Evolutionary conservation across 2,329 filamentous ascomycete genomes (phyloP).

Genomic region (Paracoccidioides lutzii): DNA sequence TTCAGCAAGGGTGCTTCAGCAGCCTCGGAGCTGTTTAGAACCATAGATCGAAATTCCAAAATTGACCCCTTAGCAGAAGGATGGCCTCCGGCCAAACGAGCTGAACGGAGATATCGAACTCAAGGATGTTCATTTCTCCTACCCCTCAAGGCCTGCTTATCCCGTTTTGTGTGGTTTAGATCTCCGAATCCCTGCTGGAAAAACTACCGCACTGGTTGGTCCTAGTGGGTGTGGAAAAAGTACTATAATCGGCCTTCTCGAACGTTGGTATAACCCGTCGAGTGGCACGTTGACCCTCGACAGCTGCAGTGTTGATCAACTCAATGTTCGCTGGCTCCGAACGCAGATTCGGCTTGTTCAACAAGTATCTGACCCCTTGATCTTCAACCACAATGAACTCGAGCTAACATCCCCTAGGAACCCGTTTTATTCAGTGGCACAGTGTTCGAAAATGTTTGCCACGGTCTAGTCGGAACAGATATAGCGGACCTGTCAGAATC

Average conservation of each 20-base stretch:
- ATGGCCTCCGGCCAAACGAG: conserved; percentile 15
- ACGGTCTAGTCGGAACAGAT: conserved; percentile 66
- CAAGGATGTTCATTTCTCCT: conserved; percentile 33
- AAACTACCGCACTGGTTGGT: conserved; percentile 46
- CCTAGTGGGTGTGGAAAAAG: conserved; percentile 47
- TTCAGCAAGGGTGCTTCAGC: conserved; percentile 34
- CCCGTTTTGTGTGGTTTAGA: conserved; percentile 33
- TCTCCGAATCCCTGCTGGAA: conserved; percentile 34
- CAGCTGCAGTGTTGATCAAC: conserved; percentile 34
- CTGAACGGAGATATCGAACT: conserved; percentile 26
- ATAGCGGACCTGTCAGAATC: conserved; percentile 52
- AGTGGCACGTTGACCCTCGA: conserved; percentile 38
- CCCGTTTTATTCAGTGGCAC: conserved; percentile 70
- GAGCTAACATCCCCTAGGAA: conserved; percentile 46
- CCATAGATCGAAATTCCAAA: conserved; percentile 29
- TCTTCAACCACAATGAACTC: neutral
- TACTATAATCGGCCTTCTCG: conserved; percentile 42
- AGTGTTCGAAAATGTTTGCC: conserved; percentile 66
- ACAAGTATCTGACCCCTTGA: conserved; percentile 14
- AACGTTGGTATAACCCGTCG: conserved; percentile 46
- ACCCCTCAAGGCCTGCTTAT: conserved; percentile 34
- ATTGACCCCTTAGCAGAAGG: conserved; percentile 25
- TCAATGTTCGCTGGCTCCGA: conserved; percentile 34
- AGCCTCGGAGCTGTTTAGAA: conserved; percentile 24
- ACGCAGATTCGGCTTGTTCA: conserved; percentile 40